phyloP scores from a whole-genome alignment of 1,284 basidiomycete genomes.

The Moesziomyces parantarcticus region DNA sequence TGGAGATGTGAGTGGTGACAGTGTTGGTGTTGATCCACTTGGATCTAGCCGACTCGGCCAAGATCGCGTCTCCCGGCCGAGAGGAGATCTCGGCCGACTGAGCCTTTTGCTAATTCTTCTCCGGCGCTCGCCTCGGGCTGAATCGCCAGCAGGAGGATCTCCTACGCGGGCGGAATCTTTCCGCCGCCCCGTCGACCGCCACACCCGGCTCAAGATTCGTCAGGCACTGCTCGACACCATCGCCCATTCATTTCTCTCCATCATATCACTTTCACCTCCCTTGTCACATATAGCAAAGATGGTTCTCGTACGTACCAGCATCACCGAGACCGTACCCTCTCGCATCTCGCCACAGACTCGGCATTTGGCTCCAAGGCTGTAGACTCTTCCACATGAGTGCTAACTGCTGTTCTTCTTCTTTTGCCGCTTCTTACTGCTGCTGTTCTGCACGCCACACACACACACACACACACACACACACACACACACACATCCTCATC shows the following conservation, averaged over 20 bases:
- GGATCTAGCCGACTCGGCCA: too few species aligned
- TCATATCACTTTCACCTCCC: conserved; percentile 11
- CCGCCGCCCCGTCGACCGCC: conserved; percentile 19
- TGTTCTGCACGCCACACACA: too few species aligned
- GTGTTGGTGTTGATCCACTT: too few species aligned
- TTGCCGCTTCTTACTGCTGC: not conserved
- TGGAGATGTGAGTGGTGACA: too few species aligned
- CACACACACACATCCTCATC: not conserved
- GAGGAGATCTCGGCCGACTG: too few species aligned
- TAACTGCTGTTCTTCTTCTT: not conserved
- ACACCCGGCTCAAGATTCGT: too few species aligned
- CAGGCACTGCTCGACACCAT: not conserved
- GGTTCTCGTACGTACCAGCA: conserved; percentile 34
- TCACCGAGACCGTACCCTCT: not conserved
- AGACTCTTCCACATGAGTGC: too few species aligned
- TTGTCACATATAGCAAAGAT: conserved; percentile 16
- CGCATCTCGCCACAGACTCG: too few species aligned
- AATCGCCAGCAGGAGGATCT: conserved; percentile 18
- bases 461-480: not conserved
- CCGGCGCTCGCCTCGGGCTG: too few species aligned
- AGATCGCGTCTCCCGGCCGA: too few species aligned
- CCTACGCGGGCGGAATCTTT: conserved; percentile 3
- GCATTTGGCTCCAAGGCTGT: too few species aligned
- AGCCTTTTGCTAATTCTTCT: too few species aligned
- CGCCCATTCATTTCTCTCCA: not conserved